Percentiles rank a stretch among this genome's conserved stretches.
These are phyloP conservation scores for Actinomortierella wolfii DNA, from an alignment of 371 early-diverging fungal genomes.

Conservation along the genomic window DNA sequence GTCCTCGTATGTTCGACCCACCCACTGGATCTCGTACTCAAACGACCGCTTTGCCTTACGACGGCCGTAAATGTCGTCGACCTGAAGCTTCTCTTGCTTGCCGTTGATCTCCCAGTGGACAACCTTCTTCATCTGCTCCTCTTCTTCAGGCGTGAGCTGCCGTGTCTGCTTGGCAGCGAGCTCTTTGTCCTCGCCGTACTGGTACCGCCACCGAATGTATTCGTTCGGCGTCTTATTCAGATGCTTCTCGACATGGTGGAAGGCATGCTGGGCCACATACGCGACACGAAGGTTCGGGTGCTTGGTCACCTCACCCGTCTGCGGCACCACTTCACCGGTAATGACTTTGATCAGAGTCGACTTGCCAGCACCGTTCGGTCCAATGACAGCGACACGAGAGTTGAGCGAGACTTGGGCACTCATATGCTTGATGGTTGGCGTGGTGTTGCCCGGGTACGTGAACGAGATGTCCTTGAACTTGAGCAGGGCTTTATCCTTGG, in stretches of 20 bases:
- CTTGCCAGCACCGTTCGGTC: constrained; percentile 78
- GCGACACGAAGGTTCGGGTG: constrained; percentile 71
- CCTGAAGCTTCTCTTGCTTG: constrained; percentile 59
- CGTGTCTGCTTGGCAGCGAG: constrained; percentile 61
- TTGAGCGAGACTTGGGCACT: constrained; percentile 63
- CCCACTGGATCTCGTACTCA: constrained; percentile 68
- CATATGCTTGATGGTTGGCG: constrained; percentile 56
- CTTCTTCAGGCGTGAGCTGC: constrained; percentile 61
- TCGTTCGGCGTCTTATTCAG: constrained; percentile 66
- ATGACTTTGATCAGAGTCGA: constrained; percentile 83
- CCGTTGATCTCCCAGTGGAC: constrained; percentile 53
- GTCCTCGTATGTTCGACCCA: constrained; percentile 59
- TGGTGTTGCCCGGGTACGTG: constrained; percentile 65
- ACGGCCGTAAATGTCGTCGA: constrained; percentile 64
- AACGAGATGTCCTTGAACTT: constrained; percentile 68
- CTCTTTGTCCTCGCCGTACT: constrained; percentile 69
- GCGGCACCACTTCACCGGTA: constrained; percentile 72
- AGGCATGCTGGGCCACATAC: constrained; percentile 80
- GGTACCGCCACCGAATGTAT: constrained; percentile 73
- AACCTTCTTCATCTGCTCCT: constrained; percentile 62
- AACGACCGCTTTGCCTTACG: constrained; percentile 70
- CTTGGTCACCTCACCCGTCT: constrained; percentile 71
- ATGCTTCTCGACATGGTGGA: constrained; percentile 73
- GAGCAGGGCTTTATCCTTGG: constrained; percentile 70
- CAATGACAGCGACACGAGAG: constrained; percentile 74